Evolutionary conservation across 768 basidiomycete species (phyloP).

Genomic region (Lyophyllum shimeji): DNA sequence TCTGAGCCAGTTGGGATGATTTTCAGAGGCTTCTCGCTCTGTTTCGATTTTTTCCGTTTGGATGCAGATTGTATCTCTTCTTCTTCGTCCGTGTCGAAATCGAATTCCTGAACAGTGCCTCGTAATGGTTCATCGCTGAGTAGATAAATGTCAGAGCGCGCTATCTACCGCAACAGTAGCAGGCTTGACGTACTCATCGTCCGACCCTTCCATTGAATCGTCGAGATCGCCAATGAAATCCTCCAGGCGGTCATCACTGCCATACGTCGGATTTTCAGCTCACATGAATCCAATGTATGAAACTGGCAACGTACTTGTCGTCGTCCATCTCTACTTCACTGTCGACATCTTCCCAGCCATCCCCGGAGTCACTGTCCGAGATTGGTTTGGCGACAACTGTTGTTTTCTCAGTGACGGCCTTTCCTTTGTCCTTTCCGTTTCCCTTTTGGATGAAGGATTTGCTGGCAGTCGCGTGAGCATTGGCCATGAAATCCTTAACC

Average conservation of each 20-base stretch:
- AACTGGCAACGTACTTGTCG: conserved; percentile 14
- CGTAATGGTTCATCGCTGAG: conserved; percentile 50
- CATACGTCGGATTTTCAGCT: conserved; percentile 37
- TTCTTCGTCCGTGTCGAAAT: conserved; percentile 64
- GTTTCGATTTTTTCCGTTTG: conserved; percentile 54
- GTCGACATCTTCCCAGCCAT: conserved; percentile 65
- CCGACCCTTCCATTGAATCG: conserved; percentile 47
- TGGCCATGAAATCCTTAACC: conserved; percentile 35
- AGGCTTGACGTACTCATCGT: conserved; percentile 38
- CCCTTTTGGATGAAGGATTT: neutral
- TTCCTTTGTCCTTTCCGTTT: conserved; percentile 24
- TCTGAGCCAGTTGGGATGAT: conserved; percentile 53
- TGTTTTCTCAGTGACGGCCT: conserved; percentile 18
- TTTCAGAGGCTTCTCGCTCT: conserved; percentile 44
- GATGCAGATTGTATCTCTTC: conserved; percentile 29
- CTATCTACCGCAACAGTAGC: neutral
- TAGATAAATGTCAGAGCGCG: conserved; percentile 9
- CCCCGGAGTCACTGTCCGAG: conserved; percentile 32
- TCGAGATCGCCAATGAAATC: conserved; percentile 47
- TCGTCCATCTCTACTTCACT: conserved; percentile 45
- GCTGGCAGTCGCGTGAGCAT: conserved; percentile 19
- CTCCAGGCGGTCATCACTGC: conserved; percentile 40
- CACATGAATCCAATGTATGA: conserved; percentile 8
- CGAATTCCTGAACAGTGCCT: conserved; percentile 57
- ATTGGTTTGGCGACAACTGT: conserved; percentile 19